Base-by-base conservation (phyloP, 306 rosid species). In the Malus domestica region DNA sequence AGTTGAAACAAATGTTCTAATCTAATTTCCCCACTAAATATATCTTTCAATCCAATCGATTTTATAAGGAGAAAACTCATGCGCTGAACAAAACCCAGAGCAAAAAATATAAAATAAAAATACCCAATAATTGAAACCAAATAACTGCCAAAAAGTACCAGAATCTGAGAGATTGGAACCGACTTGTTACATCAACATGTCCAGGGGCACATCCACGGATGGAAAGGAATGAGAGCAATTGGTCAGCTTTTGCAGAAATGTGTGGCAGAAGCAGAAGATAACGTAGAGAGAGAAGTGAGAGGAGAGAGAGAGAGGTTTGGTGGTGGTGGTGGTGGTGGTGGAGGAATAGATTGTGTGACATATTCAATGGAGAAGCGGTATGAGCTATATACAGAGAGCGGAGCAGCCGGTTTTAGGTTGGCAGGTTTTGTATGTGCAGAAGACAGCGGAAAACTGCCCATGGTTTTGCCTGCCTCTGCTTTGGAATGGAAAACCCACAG, bases 401-500 rank as follows among this genome's bases (percentile, higher is more conserved):
- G 75, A 80, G 96, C 90, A 71, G 86, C 91, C 62, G 90, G 98
- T 93, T 93, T 88, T 79, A 51, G 49, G 13, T 30, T 55, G 75
- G 80, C 55, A 32, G 87, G 91, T 89, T 83, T 84, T 72, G 87
- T 52, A 5, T 44, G 86, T 32, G 81, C n/a, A 62, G 69, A 29
- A 42, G 78, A 33, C 7, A 88, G 68, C 79, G 76, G 78, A 80
- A 85, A 83, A 85, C 89, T 83, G 96, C 98, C 97, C 96, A 89
- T 89, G 92, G 98, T 93, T 84, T 93, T 91, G 82, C 42, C 19
- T 6, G 10, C 40, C 12, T 30, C 61, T 59, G 67, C 58, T 83
- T 82, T 83, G 72, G 76, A 84, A 58, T 45, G 70, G 61, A 35
- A 72, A 68, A 81, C 84, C 72, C 86, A 85, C 82, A 85, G 83